Evolutionary conservation across 2,329 filamentous ascomycete genomes (phyloP), one percentile per base, ranked within the genome.

Genomic region (Penicillium sclerotiorum): DNA sequence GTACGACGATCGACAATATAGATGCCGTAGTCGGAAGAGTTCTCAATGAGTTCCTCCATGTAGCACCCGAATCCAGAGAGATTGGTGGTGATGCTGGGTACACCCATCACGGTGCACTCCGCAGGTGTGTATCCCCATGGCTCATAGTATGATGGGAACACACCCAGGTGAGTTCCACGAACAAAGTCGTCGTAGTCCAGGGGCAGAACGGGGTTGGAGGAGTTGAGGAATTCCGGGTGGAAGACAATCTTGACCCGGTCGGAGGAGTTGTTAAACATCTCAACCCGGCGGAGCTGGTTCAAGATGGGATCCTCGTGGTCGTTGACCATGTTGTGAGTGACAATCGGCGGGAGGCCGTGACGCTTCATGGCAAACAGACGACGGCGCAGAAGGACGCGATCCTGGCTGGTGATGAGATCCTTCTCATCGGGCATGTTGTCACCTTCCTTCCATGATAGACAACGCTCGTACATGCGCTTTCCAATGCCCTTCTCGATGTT

Each of bases 121-220:
- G 94, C 93, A 0, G 93, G 94, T 2, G 94, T 99, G 74, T 99
- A 99, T 38, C 94, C 94, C 94, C 94, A 99, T 8, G 94, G 94
- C 76, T 99, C 94, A 72, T 99, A 99, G 82, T 97, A 97, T 2
- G 94, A 97, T 20, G 93, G 82, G 75, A 99, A 99, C 49, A 99
- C 85, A 64, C 94, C 94, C 67, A 99, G 77, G 73, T 99, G 93
- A 33, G 93, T 97, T 58, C 94, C 94, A 47, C 94, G 90, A 37
- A 99, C 94, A 68, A 99, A 99, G 71, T 99, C 94, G 66, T 99
- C 94, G 65, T 99, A 97, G 75, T 97, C 94, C 66, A 99, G 81
- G 15, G 94, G 92, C 27, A 99, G 80, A 2, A 99, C 92, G 0
- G 94, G 93, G 75, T 96, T 97, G 47, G 90, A 87, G 1, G 93